Evolutionary conservation across 1,284 basidiomycete genomes (phyloP), one percentile per base, ranked within the genome.

Genomic region (Hymenochaete sp.): DNA sequence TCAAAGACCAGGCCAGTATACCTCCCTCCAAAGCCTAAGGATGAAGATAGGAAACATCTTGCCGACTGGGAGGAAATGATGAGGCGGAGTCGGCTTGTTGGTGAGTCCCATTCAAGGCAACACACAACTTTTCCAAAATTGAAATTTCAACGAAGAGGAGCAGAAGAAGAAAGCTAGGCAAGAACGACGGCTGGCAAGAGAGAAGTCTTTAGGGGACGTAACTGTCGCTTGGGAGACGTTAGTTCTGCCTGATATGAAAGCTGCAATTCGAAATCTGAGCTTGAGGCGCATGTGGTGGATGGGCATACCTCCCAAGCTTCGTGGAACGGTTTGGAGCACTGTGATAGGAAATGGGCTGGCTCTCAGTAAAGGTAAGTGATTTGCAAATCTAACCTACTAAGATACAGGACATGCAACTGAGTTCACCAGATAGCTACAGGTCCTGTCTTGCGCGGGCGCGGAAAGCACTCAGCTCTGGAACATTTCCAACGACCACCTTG

Each of bases 31-130:
- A 96, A 96, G 61, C 67, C 68, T 44, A 78, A 76, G 47, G 61
- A 73, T 41, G 93, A 96, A 62, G 92, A 96, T 59, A 66, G 73
- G 47, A 85, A 79, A 53, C 92, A 97, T 64, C 69, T 91, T 58
- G 79, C 82, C 22, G 86, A 87, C 57, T 97, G 92, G 89, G 79
- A 91, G 58, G 65, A 72, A 33, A 95, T 97, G 89, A 97, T 97
- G 93, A 79, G 77, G 57, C 73, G 67, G 41, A 87, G 84, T 63
- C 75, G 80, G 73, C 78, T 55, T 83, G 87, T 88, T 55, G 83
- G 87, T 88, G 53, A 59, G 73, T 63, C 7, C 18, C 19, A 29
- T 16, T 35, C 5, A 16, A 35, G 5, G 32, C 13, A 35, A 16
- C 13, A 35, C 32, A 6, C 13, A n/a, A 8, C 21, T n/a, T 6